Percentiles rank a stretch among this genome's conserved stretches.
These are phyloP conservation scores for Lactifluus volemus DNA, from an alignment of 768 basidiomycete species.

Conservation along the genomic window DNA sequence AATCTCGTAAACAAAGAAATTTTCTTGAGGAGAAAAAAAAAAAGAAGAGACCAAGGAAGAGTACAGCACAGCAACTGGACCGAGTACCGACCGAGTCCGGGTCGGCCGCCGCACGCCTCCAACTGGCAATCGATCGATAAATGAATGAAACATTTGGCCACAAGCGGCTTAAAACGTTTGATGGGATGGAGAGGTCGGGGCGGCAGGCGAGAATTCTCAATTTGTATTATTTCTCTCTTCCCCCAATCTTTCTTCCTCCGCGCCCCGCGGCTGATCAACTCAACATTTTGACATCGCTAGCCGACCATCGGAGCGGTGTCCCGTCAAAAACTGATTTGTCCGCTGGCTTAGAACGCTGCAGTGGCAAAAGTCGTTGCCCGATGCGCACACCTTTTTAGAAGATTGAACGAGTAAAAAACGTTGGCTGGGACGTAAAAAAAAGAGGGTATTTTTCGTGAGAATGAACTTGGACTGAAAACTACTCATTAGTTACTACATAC, in stretches of 20 bases:
- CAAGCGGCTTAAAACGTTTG: not conserved
- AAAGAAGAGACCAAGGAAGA: too few relatives aligned
- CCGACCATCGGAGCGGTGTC: conserved; percentile 9
- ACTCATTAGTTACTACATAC: conserved; percentile 17
- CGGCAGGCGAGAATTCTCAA: not conserved
- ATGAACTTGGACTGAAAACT: not conserved
- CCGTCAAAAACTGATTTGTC: not conserved
- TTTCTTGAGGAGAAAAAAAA: too few relatives aligned
- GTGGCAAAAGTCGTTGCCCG: not conserved
- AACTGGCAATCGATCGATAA: not conserved
- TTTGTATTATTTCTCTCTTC: not conserved
- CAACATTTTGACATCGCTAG: conserved; percentile 6
- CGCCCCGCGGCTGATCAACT: conserved; percentile 7
- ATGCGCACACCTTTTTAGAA: not conserved
- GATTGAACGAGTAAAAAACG: not conserved
- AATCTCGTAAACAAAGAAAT: too few relatives aligned
- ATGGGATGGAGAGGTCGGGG: not conserved
- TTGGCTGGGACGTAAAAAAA: conserved; percentile 4
- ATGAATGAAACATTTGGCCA: not conserved
- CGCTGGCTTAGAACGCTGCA: not conserved
- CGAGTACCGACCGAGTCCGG: too few relatives aligned
- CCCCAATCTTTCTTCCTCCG: not conserved
- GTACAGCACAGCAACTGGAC: too few relatives aligned
- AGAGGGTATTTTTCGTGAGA: conserved; percentile 1
- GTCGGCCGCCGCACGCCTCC: too few relatives aligned